Evolutionary conservation across 1,139 yeast genomes (phyloP).

Genomic region (Debaryomycetaceae sp.): DNA sequence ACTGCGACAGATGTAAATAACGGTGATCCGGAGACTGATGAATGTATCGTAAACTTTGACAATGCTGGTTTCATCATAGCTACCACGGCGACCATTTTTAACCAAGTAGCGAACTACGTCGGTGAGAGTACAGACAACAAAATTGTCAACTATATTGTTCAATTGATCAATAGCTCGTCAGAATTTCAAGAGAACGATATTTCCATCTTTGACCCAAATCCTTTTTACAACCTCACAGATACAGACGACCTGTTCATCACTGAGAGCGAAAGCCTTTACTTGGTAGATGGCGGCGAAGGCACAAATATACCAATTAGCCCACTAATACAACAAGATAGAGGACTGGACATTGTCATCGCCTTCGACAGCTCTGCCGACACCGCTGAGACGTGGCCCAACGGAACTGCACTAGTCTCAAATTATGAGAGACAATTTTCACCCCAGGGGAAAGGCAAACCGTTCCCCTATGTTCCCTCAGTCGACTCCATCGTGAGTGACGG

Average conservation of each 20-base stretch:
- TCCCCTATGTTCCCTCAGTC: slow-evolving; percentile 39
- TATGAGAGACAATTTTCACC: slow-evolving; percentile 45
- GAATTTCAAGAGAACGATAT: slow-evolving; percentile 26
- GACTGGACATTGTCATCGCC: slow-evolving; percentile 74
- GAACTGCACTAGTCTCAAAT: slow-evolving; percentile 60
- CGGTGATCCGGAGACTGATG: slow-evolving; percentile 22
- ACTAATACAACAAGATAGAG: slow-evolving; percentile 63
- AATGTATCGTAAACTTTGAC: slow-evolving; percentile 36
- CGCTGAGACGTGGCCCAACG: slow-evolving; percentile 67
- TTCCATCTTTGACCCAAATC: slow-evolving; percentile 41
- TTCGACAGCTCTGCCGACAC: slow-evolving; percentile 87
- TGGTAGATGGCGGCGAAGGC: slow-evolving; percentile 86
- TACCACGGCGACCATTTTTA: slow-evolving; percentile 43
- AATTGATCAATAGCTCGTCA: slow-evolving; percentile 12
- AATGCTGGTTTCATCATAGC: slow-evolving; percentile 47
- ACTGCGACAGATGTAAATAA: slow-evolving; percentile 30
- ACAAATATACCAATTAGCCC: slow-evolving; percentile 82
- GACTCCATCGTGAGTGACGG: slow-evolving; percentile 24
- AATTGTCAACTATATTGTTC: slow-evolving; percentile 23
- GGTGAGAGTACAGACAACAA: slow-evolving; percentile 17
- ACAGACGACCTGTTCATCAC: slow-evolving; percentile 13
- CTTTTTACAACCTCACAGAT: slow-evolving; percentile 18
- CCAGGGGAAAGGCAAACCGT: slow-evolving; percentile 39
- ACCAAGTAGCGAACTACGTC: slow-evolving; percentile 26
- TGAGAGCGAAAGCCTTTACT: slow-evolving; percentile 43